These are phyloP conservation scores for Poterioochromonas sp. DNA, from an alignment of 352 stramenopile genomes.

Conservation along the genomic window DNA sequence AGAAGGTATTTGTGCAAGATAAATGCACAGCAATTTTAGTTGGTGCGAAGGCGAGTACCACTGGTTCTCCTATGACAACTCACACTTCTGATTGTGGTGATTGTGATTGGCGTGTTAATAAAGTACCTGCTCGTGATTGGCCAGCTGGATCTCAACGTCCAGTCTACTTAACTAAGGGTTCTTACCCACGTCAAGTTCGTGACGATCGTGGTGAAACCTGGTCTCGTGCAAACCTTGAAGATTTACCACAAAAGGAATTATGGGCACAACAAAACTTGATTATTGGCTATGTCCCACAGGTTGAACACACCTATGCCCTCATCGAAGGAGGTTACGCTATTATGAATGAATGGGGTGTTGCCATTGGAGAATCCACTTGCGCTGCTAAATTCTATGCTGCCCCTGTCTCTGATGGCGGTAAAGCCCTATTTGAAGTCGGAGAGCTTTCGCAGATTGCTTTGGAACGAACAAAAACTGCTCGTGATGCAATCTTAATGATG, in stretches of 20 bases:
- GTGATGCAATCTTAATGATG: constrained; percentile 52
- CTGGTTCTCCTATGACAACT: constrained; percentile 73
- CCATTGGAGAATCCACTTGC: constrained; percentile 84
- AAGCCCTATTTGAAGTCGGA: constrained; percentile 69
- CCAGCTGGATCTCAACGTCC: constrained; percentile 43
- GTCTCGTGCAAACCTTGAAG: constrained; percentile 47
- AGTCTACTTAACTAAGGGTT: constrained; percentile 43
- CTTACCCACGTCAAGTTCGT: constrained; percentile 53
- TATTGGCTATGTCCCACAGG: constrained; percentile 62
- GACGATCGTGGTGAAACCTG: constrained; percentile 64
- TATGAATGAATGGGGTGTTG: constrained; percentile 86
- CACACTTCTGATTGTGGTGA: constrained; percentile 62
- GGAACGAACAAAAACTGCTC: neutral
- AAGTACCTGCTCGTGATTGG: constrained; percentile 68
- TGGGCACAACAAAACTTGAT: constrained; percentile 43
- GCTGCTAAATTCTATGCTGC: constrained; percentile 55
- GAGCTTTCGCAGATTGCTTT: constrained; percentile 50
- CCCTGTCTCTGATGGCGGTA: constrained; percentile 48
- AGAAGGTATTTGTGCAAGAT: too few relatives aligned
- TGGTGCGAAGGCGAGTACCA: constrained; percentile 57
- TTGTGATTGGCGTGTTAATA: constrained; percentile 75
- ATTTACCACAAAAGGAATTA: neutral
- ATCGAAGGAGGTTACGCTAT: constrained; percentile 81
- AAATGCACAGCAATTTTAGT: constrained; percentile 76
- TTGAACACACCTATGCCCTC: constrained; percentile 76